phyloP scores from a whole-genome alignment of 2,329 filamentous ascomycete species.

The Coniella vitis region DNA sequence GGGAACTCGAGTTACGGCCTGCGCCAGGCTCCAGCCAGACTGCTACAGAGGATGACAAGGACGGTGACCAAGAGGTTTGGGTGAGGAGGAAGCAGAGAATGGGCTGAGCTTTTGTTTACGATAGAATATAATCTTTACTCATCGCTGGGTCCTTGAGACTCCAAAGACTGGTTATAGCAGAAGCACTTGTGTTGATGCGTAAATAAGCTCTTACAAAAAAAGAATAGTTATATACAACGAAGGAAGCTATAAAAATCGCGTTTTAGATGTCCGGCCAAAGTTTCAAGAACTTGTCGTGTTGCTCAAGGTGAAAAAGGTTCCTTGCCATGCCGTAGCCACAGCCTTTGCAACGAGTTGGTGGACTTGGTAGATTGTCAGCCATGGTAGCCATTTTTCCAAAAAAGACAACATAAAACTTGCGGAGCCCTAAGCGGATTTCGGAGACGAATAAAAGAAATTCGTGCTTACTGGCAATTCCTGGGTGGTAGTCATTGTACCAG shows the following conservation, averaged over 20 bases:
- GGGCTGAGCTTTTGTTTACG: conserved; percentile 2
- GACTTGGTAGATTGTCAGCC: background rate
- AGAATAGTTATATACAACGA: no score
- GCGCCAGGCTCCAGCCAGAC: background rate
- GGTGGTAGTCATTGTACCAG: conserved; percentile 40
- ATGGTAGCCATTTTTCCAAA: background rate
- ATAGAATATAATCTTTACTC: no score
- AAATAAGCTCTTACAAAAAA: no score
- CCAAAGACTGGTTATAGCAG: no score
- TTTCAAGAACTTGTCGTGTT: conserved; percentile 10
- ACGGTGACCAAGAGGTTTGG: conserved; percentile 9
- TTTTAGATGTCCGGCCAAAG: no score
- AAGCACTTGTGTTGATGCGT: no score
- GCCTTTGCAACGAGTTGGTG: conserved; percentile 31
- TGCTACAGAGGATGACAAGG: background rate
- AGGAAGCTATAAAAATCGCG: no score
- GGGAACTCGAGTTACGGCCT: conserved; percentile 13
- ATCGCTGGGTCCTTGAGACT: no score
- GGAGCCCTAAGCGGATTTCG: no score
- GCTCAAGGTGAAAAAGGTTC: conserved; percentile 23
- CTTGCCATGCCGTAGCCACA: conserved; percentile 27
- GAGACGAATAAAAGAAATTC: no score
- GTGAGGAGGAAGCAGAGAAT: conserved; percentile 15
- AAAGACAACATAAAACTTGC: background rate
- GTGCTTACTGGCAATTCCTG: conserved; percentile 29